Conservation (phyloP, 1,284 basidiomycete species). For the Phlebopus sp. region DNA sequence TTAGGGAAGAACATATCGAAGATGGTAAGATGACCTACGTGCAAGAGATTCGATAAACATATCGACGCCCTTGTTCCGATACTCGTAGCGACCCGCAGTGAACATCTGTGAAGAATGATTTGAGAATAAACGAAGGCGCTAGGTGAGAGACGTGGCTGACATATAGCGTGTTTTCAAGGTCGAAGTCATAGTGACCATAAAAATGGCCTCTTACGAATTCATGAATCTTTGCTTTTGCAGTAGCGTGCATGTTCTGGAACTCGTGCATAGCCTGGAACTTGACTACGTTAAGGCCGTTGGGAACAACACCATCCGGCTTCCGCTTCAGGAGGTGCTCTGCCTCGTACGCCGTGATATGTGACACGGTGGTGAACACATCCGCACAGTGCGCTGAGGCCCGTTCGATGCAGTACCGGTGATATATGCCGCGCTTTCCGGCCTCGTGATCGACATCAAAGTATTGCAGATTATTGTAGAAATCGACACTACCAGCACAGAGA, state of each 20-base stretch:
- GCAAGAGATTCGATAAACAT: constrained; percentile 99
- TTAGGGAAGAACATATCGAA: constrained; percentile 1
- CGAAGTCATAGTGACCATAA: constrained; percentile 96
- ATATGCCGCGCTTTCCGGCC: constrained; percentile 96
- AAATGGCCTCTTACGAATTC: constrained; percentile 98
- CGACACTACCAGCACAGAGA: constrained; percentile 94
- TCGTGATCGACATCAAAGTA: constrained; percentile 99
- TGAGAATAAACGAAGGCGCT: too few relatives aligned
- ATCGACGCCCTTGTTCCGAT: constrained; percentile 98
- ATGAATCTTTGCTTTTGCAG: constrained; percentile 94
- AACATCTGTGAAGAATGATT: constrained; percentile 62
- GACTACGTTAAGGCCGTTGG: constrained; percentile 96
- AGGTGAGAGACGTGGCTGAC: constrained; percentile 37
- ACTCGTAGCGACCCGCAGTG: constrained; percentile 98
- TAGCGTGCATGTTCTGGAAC: constrained; percentile 95
- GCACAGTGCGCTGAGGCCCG: constrained; percentile 92
- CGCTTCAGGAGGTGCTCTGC: constrained; percentile 94
- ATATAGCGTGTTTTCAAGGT: constrained; percentile 95
- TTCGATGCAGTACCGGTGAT: constrained; percentile 93
- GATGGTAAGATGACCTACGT: constrained; percentile 43
- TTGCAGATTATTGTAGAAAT: constrained; percentile 99
- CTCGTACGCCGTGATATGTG: constrained; percentile 97
- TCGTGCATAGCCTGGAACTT: constrained; percentile 96
- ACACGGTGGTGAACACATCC: constrained; percentile 98
- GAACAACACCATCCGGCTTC: constrained; percentile 97